phyloP scores from a whole-genome alignment of 1,139 yeast genomes.

The Kluyveromyces marxianus region DNA sequence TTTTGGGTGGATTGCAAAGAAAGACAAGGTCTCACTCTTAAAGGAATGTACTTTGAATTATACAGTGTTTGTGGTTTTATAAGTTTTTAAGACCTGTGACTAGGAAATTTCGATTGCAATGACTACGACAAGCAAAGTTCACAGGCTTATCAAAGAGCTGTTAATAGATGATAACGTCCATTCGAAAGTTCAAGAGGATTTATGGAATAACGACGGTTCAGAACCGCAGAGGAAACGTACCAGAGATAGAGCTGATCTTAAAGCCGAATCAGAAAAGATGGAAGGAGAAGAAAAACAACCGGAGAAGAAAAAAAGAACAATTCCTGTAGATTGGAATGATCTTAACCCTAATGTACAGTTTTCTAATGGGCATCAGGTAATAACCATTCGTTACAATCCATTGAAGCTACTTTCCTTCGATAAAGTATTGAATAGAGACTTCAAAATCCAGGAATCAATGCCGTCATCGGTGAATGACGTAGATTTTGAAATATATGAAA shows the following conservation, averaged over 20 bases:
- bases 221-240: conserved; percentile 1
- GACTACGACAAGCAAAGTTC: too few species aligned
- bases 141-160: conserved; percentile 1
- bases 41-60: too few species aligned
- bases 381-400: conserved; percentile 24
- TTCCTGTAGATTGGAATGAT: conserved; percentile 8
- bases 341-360: conserved; percentile 18
- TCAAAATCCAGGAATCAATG: neutral
- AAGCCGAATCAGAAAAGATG: neutral
- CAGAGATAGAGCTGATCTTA: neutral
- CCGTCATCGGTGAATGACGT: conserved; percentile 4
- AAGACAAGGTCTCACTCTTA: too few species aligned
- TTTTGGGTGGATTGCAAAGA: too few species aligned
- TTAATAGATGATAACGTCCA: conserved; percentile 1
- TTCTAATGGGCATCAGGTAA: conserved; percentile 6
- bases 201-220: neutral
- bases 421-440: neutral
- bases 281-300: neutral
- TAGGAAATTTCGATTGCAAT: too few species aligned
- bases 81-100: too few species aligned
- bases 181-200: conserved; percentile 1
- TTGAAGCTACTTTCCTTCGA: conserved; percentile 19
- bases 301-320: neutral
- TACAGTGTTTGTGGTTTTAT: too few species aligned
- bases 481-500: conserved; percentile 18